Percentiles rank a stretch among this genome's conserved stretches.
Evolutionary conservation across 768 basidiomycete species (phyloP).

Genomic region (Rhodotorula kratochvilovae): DNA sequence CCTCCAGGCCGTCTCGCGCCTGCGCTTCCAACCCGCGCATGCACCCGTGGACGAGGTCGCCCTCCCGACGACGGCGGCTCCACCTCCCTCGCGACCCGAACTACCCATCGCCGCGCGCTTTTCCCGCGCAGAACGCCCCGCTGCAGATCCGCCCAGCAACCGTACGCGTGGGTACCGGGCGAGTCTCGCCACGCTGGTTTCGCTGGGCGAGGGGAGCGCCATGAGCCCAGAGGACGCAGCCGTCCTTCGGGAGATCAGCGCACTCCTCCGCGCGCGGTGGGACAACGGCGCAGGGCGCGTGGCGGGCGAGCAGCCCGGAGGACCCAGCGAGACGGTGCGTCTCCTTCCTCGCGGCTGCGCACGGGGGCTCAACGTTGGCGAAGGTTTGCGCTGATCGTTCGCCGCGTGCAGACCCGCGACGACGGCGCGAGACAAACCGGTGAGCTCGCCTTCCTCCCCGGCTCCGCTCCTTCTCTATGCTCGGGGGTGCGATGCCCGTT

Average conservation of each 20-base stretch:
- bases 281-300: background rate
- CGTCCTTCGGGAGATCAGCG: background rate
- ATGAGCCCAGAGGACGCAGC: background rate
- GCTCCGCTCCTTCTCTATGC: too few species aligned
- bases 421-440: too few species aligned
- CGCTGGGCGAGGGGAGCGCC: background rate
- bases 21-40: background rate
- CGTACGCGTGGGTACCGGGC: background rate
- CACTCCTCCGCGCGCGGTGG: background rate
- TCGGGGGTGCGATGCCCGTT: too few species aligned
- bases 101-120: background rate
- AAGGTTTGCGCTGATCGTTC: too few species aligned
- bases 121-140: background rate
- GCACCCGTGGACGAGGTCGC: too few species aligned
- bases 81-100: background rate
- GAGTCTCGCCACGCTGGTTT: background rate
- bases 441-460: too few species aligned
- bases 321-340: too few species aligned
- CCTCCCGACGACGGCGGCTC: background rate
- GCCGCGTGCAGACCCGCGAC: too few species aligned
- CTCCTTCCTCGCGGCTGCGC: too few species aligned
- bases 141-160: background rate
- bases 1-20: constrained; percentile 6
- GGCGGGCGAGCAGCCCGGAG: background rate
- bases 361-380: too few species aligned